Base-by-base conservation (phyloP, 1,284 basidiomycete genomes). In the Phlebopus sp. region DNA sequence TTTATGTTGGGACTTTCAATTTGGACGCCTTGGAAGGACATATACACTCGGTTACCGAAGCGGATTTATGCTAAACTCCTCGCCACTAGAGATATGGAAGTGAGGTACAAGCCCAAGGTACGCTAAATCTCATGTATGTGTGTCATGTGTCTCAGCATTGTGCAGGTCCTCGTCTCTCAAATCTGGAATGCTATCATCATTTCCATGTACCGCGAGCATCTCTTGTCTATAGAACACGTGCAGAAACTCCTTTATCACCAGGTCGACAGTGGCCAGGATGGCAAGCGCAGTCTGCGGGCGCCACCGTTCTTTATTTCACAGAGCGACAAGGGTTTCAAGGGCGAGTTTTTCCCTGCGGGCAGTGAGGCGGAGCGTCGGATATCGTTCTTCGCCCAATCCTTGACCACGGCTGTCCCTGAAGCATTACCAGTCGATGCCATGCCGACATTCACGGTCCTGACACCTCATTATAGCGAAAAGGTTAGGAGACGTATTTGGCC, bases 111-210 rank as follows among this genome's bases (percentile, higher is more conserved):
- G 72, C 94, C 94, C 36, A 97, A 97, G 84, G 90, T 89, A 50
- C 8, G 74, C 61, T 18, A 25, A 3, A 31, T 42, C 17, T 27
- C 19, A 15, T 32, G 23, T 23, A 34, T 14, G 17, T 35, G 13
- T 37, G 14, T 39, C 35, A 40, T 6, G 21, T 4, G 6, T 23
- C 17, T 34, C 37, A 11, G 18, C 18, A 31, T 23, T 53, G 7
- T 27, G 31, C 55, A 90, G 89, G 93, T 97, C 29, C 77, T 97
- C 30, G 94, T 97, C 30, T 96, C 92, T 18, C 94, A 97, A 70
- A 92, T 97, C 51, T 97, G 94, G 94, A 97, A 97, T 66, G 93
- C 94, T 32, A 85, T 97, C 70, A 96, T 97, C 71, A 97, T 97
- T 56, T 97, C 93, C n/a, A 97, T 97, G 94, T 97, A 97, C 69